These are phyloP conservation scores for Voacanga thouarsii DNA, from an alignment of 257 asterid species.

Conservation along the genomic window DNA sequence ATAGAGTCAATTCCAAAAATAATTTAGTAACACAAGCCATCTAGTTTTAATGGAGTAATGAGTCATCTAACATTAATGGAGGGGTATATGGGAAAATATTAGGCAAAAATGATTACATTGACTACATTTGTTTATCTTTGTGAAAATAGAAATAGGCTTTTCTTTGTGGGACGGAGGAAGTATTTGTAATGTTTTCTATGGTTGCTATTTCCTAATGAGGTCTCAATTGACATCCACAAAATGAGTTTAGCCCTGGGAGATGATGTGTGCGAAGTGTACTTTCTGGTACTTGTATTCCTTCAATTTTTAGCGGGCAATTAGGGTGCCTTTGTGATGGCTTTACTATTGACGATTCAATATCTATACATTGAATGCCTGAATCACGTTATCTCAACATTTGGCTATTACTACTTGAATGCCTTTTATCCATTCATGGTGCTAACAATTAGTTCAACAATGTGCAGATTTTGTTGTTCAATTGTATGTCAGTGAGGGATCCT, in stretches of 20 bases:
- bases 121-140: too few relatives aligned
- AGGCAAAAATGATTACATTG: too few relatives aligned
- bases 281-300: not conserved
- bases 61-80: too few relatives aligned
- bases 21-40: too few relatives aligned
- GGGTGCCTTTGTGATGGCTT: not conserved
- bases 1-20: too few relatives aligned
- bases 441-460: conserved; percentile 8
- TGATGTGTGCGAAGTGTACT: not conserved
- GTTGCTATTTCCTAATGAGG: not conserved
- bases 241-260: not conserved
- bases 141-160: too few relatives aligned
- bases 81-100: too few relatives aligned
- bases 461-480: conserved; percentile 96
- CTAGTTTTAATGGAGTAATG: too few relatives aligned
- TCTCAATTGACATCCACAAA: not conserved
- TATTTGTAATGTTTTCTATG: not conserved
- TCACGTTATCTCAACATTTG: not conserved
- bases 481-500: conserved; percentile 97
- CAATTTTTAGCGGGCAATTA: not conserved
- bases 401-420: not conserved
- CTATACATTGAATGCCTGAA: not conserved
- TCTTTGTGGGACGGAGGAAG: too few relatives aligned
- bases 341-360: not conserved
- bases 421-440: conserved; percentile 1